Percentiles rank a stretch among this genome's conserved stretches.
Conservation (phyloP, 192 early-diverging fungal genomes). For the Geranomyces michiganensis region DNA sequence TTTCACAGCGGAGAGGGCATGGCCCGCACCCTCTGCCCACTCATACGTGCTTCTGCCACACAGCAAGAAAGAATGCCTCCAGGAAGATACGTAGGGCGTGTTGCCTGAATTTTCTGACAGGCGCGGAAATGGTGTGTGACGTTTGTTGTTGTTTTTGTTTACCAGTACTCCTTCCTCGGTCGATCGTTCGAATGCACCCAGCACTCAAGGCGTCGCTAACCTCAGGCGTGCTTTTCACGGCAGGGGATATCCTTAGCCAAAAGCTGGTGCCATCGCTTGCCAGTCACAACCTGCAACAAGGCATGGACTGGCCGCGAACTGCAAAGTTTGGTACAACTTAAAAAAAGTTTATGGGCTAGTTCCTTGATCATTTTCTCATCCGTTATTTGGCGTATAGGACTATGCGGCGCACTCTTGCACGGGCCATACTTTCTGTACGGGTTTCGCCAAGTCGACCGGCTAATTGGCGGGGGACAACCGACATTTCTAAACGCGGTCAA, state of each 20-base stretch:
- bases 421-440: constrained; percentile 41
- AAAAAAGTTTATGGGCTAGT: too few species aligned
- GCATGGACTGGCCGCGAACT: constrained; percentile 23
- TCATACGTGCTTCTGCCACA: constrained; percentile 16
- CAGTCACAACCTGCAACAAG: neutral
- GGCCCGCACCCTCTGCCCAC: too few species aligned
- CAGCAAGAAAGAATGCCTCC: constrained; percentile 16
- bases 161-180: too few species aligned
- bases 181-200: constrained; percentile 3
- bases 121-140: too few species aligned
- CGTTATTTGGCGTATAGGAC: neutral
- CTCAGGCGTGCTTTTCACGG: constrained; percentile 32
- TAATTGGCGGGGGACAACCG: constrained; percentile 18
- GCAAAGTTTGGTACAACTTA: constrained; percentile 39
- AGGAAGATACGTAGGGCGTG: too few species aligned
- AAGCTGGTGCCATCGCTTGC: constrained; percentile 13
- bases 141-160: too few species aligned
- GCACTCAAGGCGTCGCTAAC: constrained; percentile 23
- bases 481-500: constrained; percentile 21
- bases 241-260: constrained; percentile 39
- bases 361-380: too few species aligned
- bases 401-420: constrained; percentile 40
- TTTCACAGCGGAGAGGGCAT: neutral
- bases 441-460: constrained; percentile 34
- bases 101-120: too few species aligned